These are phyloP conservation scores for Penicillium diatomitis DNA, from an alignment of 495 filamentous ascomycete genomes.

Conservation along the genomic window DNA sequence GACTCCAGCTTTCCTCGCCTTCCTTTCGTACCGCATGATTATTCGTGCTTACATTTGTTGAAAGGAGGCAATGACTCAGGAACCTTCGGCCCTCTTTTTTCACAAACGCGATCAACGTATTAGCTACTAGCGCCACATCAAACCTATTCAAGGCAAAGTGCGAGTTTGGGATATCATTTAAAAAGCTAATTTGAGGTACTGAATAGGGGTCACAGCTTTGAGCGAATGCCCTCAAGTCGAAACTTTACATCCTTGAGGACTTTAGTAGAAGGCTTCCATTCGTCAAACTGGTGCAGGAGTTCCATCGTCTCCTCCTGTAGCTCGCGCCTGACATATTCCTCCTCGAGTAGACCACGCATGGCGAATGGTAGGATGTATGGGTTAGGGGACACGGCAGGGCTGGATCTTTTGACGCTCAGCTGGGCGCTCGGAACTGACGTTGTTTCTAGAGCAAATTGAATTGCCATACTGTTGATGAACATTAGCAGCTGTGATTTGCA, in stretches of 20 bases:
- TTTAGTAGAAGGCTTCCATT: slow-evolving; percentile 86
- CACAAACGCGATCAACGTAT: no score
- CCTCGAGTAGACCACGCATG: slow-evolving; percentile 85
- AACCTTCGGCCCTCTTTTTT: no score
- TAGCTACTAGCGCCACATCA: no score
- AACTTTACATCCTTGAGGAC: slow-evolving; percentile 94
- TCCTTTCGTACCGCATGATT: no score
- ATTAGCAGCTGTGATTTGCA: slow-evolving; percentile 8
- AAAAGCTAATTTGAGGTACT: not conserved
- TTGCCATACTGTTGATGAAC: slow-evolving; percentile 51
- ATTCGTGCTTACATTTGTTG: no score
- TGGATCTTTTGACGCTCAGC: slow-evolving; percentile 44
- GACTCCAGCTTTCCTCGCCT: no score
- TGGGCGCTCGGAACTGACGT: slow-evolving; percentile 48
- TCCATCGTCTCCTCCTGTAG: slow-evolving; percentile 66
- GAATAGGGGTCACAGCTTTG: slow-evolving; percentile 50
- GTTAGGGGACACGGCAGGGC: slow-evolving; percentile 46
- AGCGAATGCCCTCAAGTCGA: slow-evolving; percentile 82
- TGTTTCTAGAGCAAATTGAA: slow-evolving; percentile 80
- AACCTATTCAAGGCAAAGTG: no score
- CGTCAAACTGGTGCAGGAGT: slow-evolving; percentile 79
- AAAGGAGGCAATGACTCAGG: no score
- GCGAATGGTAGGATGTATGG: slow-evolving; percentile 92
- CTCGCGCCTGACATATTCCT: slow-evolving; percentile 79
- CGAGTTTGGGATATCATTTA: no score